Conservation (phyloP, 345 rosid species). For the Pelargonium nanum region DNA sequence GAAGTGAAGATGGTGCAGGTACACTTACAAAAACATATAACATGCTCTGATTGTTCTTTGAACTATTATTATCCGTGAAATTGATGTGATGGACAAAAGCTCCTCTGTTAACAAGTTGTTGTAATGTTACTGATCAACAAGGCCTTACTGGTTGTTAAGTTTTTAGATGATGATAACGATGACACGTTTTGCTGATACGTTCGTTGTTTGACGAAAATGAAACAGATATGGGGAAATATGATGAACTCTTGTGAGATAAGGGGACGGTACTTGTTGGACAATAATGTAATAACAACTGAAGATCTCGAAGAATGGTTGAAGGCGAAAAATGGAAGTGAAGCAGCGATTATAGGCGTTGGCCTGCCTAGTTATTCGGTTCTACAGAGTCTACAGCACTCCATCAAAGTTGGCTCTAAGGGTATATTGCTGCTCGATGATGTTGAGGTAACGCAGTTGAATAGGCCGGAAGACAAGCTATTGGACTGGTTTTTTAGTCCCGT, state of each 20-base stretch:
- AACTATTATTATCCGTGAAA: neutral
- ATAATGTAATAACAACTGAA: conserved; percentile 30
- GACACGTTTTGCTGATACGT: neutral
- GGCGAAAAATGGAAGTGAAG: conserved; percentile 40
- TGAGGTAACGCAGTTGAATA: conserved; percentile 56
- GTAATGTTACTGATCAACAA: neutral
- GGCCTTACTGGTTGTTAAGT: neutral
- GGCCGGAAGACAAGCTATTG: conserved; percentile 57
- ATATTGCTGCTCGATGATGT: conserved; percentile 43
- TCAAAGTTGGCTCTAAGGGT: conserved; percentile 50
- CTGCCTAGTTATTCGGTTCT: conserved; percentile 55
- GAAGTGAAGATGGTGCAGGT: conserved; percentile 88
- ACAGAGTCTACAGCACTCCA: conserved; percentile 45
- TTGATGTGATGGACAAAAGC: neutral
- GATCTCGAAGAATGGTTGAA: conserved; percentile 51
- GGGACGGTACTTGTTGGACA: conserved; percentile 57
- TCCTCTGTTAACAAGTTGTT: neutral
- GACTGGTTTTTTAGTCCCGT: conserved; percentile 76
- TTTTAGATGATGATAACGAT: neutral
- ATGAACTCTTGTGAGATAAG: conserved; percentile 47
- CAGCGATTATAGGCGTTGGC: conserved; percentile 39
- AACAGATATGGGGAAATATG: conserved; percentile 50
- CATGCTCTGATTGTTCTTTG: neutral
- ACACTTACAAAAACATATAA: neutral
- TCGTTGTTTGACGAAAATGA: too few relatives aligned